Percentiles rank a stretch among this genome's conserved stretches.
These are phyloP conservation scores for Beauveria australis DNA, from an alignment of 2,329 filamentous ascomycete genomes.

Conservation along the genomic window DNA sequence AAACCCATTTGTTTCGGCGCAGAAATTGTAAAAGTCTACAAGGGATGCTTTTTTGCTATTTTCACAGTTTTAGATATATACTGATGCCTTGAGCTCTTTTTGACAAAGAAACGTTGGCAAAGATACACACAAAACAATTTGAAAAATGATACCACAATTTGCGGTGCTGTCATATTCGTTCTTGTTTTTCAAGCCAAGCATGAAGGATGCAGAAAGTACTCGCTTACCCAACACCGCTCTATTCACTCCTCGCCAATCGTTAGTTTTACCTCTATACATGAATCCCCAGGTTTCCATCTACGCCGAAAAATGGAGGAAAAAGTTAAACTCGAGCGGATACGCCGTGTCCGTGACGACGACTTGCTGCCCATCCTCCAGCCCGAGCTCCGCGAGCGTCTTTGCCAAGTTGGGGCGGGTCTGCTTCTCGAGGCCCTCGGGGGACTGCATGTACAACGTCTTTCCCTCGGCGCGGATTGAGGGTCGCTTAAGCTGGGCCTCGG, in stretches of 20 bases:
- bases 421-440: conserved; percentile 71
- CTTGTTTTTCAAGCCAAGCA: neutral
- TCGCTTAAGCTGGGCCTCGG: conserved; percentile 89
- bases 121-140: neutral
- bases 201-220: neutral
- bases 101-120: neutral
- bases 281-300: neutral
- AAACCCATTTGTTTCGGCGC: conserved; percentile 1
- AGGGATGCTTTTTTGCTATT: neutral
- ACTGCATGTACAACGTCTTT: conserved; percentile 86
- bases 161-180: neutral
- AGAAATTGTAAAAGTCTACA: conserved; percentile 10
- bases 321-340: conserved; percentile 63
- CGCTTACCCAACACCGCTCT: neutral
- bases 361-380: conserved; percentile 70
- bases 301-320: conserved; percentile 40
- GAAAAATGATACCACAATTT: conserved; percentile 1
- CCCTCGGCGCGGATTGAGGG: conserved; percentile 72
- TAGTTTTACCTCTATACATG: neutral
- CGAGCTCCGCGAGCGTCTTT: conserved; percentile 68
- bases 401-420: conserved; percentile 75
- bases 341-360: conserved; percentile 90
- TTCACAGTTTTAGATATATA: conserved; percentile 9
- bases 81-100: conserved; percentile 1
- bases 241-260: neutral